Base-by-base conservation (phyloP, 176 grass and related monocot species). In the Lolium multiflorum region DNA sequence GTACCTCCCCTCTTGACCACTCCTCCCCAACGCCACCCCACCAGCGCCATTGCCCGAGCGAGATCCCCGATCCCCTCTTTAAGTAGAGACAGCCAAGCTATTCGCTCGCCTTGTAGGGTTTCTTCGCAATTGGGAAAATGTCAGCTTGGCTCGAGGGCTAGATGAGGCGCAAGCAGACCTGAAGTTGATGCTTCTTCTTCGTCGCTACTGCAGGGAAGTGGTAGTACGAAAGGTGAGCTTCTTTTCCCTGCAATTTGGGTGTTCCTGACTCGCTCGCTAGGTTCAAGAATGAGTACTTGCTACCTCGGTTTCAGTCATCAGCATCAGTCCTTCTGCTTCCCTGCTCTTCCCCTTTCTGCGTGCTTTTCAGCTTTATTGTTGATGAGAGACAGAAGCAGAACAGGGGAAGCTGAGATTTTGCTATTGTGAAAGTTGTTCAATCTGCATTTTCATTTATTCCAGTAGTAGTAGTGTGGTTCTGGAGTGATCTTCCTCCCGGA, bases 1-100 rank as follows among this genome's bases (percentile, higher is more conserved):
- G 85, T 82, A 76, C 77, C 84, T 71, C 82, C 80, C 79, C 63
- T 91, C 81, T 89, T 89, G 81, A 86, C 89, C 86, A 74, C 73
- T 78, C 74, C 25, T 76, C 73, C 89, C 65, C 66, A 73, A 12
- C 78, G 21, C 66, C n/a, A 21, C 76, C 56, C 79, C 60, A 66
- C 80, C 71, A 83, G 74, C 78, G 66, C 79, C 62, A 72, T 77
- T 76, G 22, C 79, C 55, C 67, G 58, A 49, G 81, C 20, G 58
- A 47, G 64, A 83, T 77, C 54, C 59, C n/a, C 35, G 31, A 35
- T 21, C 28, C 21, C 21, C 43, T n/a, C n/a, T 87, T 91, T 91
- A 91, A 82, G 82, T 26, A 79, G 80, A 76, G 72, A 52, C 43
- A 78, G 11, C 56, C 62, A 24, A 69, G 81, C 50, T 12, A n/a